Evolutionary conservation across 2,329 filamentous ascomycete genomes (phyloP), one percentile per base, ranked within the genome.

Genomic region (Sporothrix brunneoviolacea): DNA sequence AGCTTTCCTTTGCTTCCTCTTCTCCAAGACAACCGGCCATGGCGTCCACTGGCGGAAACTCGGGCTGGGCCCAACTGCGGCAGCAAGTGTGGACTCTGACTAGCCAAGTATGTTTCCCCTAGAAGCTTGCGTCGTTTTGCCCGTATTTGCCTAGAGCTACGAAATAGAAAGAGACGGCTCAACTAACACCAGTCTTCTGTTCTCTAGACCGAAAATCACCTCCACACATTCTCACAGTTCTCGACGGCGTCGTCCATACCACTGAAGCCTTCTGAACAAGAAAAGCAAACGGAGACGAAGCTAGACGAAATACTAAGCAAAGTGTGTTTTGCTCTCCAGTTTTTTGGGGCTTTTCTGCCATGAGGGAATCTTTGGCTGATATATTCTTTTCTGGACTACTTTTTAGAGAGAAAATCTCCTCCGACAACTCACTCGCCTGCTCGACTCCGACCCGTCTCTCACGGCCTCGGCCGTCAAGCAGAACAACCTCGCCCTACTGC

Each of bases 401-500:
- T 24, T 28, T 21, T 30, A 95, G 89, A 85, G 93, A 64, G 89
- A 95, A 64, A 73, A 77, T 39, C 80, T 93, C 48, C 83, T 97
- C 64, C 71, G 76, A 53, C 89, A 96, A 68, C 85, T 98, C 51
- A 75, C 83, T 58, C 88, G 91, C 52, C 83, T 96, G 48, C 86
- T 97, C 59, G 91, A 97, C 72, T 95, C 91, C 51, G 91, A 97
- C 76, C 82, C 90, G 19, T 77, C 84, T 50, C 80, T 94, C 53
- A 89, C 87, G 45, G 84, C 90, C 39, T 97, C 91, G 33, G 90
- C 91, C 50, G 79, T 95, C n/a, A 97, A 97, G 70, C 91, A 95
- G 63, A 95, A 91, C 72, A 96, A 97, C 66, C 83, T 98, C 33
- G 79, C 88, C 53, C 85, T 95, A 27, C 88, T 97, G 60, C 87